Evolutionary conservation across 768 basidiomycete genomes (phyloP).

Genomic region (Chalciporus pseudorubinellus): DNA sequence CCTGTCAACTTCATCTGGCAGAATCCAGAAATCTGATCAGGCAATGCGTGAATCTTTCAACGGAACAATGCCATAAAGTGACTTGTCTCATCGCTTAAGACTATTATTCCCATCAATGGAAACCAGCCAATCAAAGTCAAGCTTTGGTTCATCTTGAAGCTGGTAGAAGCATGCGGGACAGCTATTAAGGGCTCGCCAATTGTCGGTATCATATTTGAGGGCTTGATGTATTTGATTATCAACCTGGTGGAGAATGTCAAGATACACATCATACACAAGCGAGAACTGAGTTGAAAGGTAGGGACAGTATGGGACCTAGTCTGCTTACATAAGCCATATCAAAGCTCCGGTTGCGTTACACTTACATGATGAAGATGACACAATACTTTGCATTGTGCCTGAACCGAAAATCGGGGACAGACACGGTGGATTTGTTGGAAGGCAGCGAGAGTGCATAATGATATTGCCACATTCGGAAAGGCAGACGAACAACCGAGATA

Average conservation of each 20-base stretch:
- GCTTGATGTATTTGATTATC: background rate
- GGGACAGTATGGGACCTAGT: constrained; percentile 5
- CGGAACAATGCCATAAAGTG: no score
- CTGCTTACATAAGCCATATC: no score
- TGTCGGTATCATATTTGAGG: background rate
- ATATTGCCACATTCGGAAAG: constrained; percentile 10
- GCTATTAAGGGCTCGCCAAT: constrained; percentile 7
- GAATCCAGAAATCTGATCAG: background rate
- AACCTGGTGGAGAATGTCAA: constrained; percentile 10
- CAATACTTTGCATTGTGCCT: background rate
- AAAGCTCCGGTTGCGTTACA: background rate
- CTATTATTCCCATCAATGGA: no score
- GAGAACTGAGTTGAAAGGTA: constrained; percentile 6
- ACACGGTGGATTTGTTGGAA: constrained; percentile 5
- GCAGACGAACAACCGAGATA: constrained; percentile 10
- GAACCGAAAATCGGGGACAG: constrained; percentile 8
- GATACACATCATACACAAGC: constrained; percentile 4
- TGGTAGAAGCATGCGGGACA: constrained; percentile 17
- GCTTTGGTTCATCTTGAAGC: constrained; percentile 3
- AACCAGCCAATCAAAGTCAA: constrained; percentile 1
- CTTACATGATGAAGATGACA: constrained; percentile 1
- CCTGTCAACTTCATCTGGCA: background rate
- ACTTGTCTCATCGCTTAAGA: no score
- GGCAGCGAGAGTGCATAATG: constrained; percentile 7
- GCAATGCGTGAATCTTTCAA: background rate